These are phyloP conservation scores for Murraya koenigii DNA, from an alignment of 345 rosid genomes.

Conservation along the genomic window DNA sequence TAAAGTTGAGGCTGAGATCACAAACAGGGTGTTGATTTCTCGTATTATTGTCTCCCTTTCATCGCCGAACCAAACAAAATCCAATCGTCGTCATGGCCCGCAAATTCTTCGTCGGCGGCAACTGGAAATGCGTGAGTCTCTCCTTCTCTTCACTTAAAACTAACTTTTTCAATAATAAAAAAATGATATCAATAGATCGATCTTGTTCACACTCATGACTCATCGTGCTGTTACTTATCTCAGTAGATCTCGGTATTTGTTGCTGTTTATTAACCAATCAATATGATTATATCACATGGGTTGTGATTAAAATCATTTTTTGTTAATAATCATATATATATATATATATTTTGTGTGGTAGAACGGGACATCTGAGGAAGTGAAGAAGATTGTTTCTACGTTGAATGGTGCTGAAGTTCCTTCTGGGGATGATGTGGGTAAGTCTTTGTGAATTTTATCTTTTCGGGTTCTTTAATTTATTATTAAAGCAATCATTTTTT, in stretches of 20 bases:
- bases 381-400: slow-evolving; percentile 56
- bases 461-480: background rate
- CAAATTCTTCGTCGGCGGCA: slow-evolving; percentile 76
- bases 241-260: background rate
- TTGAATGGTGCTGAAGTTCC: slow-evolving; percentile 73
- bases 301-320: background rate
- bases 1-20: background rate
- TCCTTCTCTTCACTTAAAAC: background rate
- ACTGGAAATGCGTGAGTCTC: slow-evolving; percentile 77
- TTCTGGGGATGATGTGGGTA: slow-evolving; percentile 60
- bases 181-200: background rate
- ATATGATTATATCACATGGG: background rate
- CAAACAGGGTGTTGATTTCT: background rate
- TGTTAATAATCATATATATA: background rate
- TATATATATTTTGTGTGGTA: slow-evolving; percentile 15
- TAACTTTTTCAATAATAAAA: background rate
- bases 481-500: background rate
- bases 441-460: slow-evolving; percentile 4
- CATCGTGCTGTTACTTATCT: background rate
- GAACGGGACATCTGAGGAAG: slow-evolving; percentile 74
- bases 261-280: background rate
- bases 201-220: background rate
- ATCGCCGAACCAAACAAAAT: slow-evolving; percentile 4
- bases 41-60: slow-evolving; percentile 12
- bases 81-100: slow-evolving; percentile 39